These are phyloP conservation scores for Mycena capillaripes DNA, from an alignment of 768 basidiomycete genomes.

Conservation along the genomic window DNA sequence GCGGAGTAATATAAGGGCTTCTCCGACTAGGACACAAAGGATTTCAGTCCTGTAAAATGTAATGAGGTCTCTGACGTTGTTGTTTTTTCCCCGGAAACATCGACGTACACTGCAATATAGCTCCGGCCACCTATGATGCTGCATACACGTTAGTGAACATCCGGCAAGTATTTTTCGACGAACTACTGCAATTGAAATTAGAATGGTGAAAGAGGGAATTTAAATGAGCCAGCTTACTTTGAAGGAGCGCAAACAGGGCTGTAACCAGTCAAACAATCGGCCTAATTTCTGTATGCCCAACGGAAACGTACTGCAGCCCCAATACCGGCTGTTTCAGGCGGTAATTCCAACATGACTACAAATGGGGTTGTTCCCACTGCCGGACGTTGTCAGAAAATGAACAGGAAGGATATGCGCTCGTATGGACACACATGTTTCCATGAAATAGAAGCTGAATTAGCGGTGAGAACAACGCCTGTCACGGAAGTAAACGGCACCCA, in stretches of 20 bases:
- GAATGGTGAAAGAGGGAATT: neutral
- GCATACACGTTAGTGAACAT: neutral
- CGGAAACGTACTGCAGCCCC: neutral
- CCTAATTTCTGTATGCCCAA: neutral
- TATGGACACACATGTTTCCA: conserved; percentile 13
- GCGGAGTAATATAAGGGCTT: conserved; percentile 15
- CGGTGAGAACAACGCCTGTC: neutral
- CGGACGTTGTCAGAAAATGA: neutral
- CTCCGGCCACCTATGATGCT: neutral
- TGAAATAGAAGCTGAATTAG: conserved; percentile 18
- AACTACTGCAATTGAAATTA: neutral
- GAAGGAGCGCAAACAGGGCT: neutral
- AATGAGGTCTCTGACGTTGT: neutral
- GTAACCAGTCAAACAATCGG: neutral
- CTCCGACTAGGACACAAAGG: conserved; percentile 11
- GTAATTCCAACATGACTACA: neutral
- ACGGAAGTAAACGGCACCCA: neutral
- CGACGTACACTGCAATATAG: neutral
- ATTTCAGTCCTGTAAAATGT: conserved; percentile 10
- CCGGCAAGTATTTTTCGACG: neutral
- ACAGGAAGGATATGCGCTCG: neutral
- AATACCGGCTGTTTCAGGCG: neutral
- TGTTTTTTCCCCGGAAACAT: no score
- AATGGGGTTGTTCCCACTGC: conserved; percentile 19
- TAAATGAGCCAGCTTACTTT: neutral